Conservation (phyloP, 352 stramenopile genomes). For the Phytophthora cactorum region DNA sequence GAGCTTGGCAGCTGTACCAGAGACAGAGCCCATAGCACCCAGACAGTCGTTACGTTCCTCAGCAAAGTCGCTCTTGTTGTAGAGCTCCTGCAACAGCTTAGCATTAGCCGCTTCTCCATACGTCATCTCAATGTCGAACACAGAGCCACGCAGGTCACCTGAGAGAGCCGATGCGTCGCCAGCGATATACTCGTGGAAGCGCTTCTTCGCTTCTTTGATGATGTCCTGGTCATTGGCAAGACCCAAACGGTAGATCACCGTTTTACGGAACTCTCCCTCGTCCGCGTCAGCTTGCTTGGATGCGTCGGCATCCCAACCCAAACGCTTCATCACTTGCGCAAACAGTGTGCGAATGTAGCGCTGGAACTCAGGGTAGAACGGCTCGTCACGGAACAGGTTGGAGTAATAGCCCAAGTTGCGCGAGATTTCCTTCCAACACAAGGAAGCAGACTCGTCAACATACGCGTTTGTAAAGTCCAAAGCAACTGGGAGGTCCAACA, state of each 20-base stretch:
- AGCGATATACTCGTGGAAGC: slow-evolving; percentile 58
- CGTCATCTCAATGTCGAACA: slow-evolving; percentile 59
- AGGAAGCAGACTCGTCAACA: slow-evolving; percentile 57
- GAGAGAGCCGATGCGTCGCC: slow-evolving; percentile 53
- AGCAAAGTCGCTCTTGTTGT: slow-evolving; percentile 66
- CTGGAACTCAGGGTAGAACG: slow-evolving; percentile 63
- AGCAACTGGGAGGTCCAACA: slow-evolving; percentile 53
- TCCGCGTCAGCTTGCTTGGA: slow-evolving; percentile 38
- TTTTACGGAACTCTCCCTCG: slow-evolving; percentile 71
- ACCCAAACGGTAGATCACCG: slow-evolving; percentile 61
- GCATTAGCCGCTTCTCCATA: slow-evolving; percentile 49
- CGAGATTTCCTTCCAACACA: slow-evolving; percentile 79
- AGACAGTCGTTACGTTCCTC: slow-evolving; percentile 77
- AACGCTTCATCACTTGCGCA: slow-evolving; percentile 49
- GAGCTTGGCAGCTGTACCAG: slow-evolving; percentile 45
- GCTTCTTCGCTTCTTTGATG: slow-evolving; percentile 58
- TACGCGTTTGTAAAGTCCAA: slow-evolving; percentile 73
- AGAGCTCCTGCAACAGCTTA: slow-evolving; percentile 66
- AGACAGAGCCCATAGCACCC: slow-evolving; percentile 56
- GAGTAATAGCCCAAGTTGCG: slow-evolving; percentile 56
- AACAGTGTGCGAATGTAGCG: slow-evolving; percentile 64
- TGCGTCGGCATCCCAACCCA: slow-evolving; percentile 56
- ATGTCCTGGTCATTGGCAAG: slow-evolving; percentile 54
- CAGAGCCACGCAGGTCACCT: slow-evolving; percentile 59
- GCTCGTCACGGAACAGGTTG: slow-evolving; percentile 56